phyloP scores from a whole-genome alignment of 1,284 basidiomycete genomes.

The Microbotryum silenes-acaulis region DNA sequence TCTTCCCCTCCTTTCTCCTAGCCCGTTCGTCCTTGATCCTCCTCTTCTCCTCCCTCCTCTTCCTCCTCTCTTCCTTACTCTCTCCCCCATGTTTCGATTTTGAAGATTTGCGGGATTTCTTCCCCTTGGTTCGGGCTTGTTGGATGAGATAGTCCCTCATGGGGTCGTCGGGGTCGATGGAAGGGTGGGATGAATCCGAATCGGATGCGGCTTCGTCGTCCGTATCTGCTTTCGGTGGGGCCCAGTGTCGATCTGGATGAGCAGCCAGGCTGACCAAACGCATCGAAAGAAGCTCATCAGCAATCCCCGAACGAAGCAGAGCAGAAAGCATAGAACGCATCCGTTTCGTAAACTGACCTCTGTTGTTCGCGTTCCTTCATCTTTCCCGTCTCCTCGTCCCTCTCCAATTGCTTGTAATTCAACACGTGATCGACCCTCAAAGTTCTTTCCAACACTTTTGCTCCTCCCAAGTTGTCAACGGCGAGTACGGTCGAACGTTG shows the following conservation, averaged over 20 bases:
- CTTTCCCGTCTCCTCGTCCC: conserved; percentile 76
- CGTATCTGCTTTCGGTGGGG: conserved; percentile 40
- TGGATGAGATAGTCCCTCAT: conserved; percentile 75
- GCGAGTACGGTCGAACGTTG: conserved; percentile 92
- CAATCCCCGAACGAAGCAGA: background rate
- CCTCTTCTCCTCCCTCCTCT: background rate
- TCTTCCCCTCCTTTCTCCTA: background rate
- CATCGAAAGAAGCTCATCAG: background rate
- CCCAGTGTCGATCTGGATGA: conserved; percentile 22
- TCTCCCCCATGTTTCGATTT: conserved; percentile 32
- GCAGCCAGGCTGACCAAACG: conserved; percentile 14
- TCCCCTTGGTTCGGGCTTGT: conserved; percentile 29
- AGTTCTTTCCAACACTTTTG: conserved; percentile 59
- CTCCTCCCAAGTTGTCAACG: conserved; percentile 97
- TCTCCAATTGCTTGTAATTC: conserved; percentile 80
- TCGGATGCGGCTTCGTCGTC: conserved; percentile 54
- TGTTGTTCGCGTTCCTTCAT: conserved; percentile 77
- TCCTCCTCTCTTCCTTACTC: conserved; percentile 29
- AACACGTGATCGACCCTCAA: conserved; percentile 75
- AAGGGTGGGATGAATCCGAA: conserved; percentile 54
- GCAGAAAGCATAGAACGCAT: no score
- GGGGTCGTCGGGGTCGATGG: conserved; percentile 90
- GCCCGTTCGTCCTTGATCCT: background rate
- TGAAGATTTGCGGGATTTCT: conserved; percentile 22
- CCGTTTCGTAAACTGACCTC: conserved; percentile 48